phyloP scores from a whole-genome alignment of 441 rosid species.

The Capsella rubella region DNA sequence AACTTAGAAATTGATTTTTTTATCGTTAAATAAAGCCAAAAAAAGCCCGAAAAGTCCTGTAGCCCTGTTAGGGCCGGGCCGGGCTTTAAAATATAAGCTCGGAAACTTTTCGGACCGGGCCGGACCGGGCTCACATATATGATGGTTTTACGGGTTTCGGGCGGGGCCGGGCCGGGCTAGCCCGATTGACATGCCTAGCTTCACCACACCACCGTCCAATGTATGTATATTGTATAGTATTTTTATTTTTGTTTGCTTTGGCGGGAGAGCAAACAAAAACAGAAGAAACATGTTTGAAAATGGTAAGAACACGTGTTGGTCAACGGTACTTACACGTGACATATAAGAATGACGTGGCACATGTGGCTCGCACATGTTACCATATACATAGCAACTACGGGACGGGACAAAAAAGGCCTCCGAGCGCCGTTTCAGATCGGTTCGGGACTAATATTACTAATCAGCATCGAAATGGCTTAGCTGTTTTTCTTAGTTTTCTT shows the following conservation, averaged over 20 bases:
- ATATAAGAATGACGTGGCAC: conserved; percentile 11
- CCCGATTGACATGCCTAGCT: no score
- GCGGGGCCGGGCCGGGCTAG: no score
- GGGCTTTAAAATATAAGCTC: no score
- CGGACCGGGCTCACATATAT: no score
- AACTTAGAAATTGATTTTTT: no score
- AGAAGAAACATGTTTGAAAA: conserved; percentile 44
- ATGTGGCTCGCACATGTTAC: conserved; percentile 27
- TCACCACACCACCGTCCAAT: conserved; percentile 38
- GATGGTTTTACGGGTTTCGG: no score
- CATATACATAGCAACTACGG: conserved; percentile 11
- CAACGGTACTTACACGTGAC: conserved; percentile 19
- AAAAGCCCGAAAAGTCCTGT: no score
- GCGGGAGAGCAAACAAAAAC: conserved; percentile 27
- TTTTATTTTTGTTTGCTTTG: background rate
- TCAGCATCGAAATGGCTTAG: conserved; percentile 36
- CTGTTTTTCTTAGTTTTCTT: conserved; percentile 25
- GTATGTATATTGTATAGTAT: no score
- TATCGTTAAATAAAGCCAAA: no score
- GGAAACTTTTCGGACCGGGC: no score
- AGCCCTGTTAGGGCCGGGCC: no score
- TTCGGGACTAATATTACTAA: conserved; percentile 4
- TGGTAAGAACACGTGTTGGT: conserved; percentile 23
- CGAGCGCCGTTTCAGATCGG: conserved; percentile 41
- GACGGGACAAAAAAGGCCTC: conserved; percentile 39